Percentiles rank a stretch among this genome's conserved stretches.
phyloP scores from a whole-genome alignment of 495 filamentous ascomycete genomes.

The Delitschia confertaspora region DNA sequence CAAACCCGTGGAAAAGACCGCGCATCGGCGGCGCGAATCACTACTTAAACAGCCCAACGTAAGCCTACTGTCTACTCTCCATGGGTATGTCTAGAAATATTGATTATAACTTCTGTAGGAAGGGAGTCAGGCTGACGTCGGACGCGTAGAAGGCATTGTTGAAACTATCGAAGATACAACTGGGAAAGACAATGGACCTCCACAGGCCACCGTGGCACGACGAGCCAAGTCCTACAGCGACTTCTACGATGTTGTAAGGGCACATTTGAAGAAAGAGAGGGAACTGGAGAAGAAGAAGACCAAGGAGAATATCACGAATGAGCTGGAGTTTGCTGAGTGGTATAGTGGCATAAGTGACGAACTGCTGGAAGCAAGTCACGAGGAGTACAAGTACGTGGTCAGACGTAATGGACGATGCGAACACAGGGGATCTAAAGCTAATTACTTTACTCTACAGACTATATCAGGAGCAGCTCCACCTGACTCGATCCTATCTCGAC shows the following conservation, averaged over 20 bases:
- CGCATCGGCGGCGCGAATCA: constrained; percentile 53
- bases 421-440: too few species aligned
- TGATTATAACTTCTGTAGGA: constrained; percentile 38
- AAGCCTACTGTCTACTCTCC: constrained; percentile 30
- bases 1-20: constrained; percentile 40
- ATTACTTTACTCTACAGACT: constrained; percentile 40
- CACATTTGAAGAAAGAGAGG: constrained; percentile 43
- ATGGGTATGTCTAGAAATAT: constrained; percentile 23
- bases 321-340: constrained; percentile 55
- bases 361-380: constrained; percentile 70
- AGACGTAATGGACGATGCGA: constrained; percentile 16
- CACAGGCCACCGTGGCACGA: constrained; percentile 51
- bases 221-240: constrained; percentile 71
- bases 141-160: constrained; percentile 35
- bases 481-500: constrained; percentile 71
- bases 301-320: constrained; percentile 31
- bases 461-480: constrained; percentile 67
- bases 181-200: constrained; percentile 45
- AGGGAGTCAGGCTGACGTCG: constrained; percentile 38
- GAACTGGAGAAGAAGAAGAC: constrained; percentile 34
- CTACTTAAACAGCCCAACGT: constrained; percentile 64
- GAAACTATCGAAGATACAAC: constrained; percentile 43
- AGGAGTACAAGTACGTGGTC: constrained; percentile 68
- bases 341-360: constrained; percentile 54
- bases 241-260: constrained; percentile 55